Evolutionary conservation across 805 yeast genomes (phyloP), one percentile per base, ranked within the genome.

Genomic region (Ogataea populi-albae): DNA sequence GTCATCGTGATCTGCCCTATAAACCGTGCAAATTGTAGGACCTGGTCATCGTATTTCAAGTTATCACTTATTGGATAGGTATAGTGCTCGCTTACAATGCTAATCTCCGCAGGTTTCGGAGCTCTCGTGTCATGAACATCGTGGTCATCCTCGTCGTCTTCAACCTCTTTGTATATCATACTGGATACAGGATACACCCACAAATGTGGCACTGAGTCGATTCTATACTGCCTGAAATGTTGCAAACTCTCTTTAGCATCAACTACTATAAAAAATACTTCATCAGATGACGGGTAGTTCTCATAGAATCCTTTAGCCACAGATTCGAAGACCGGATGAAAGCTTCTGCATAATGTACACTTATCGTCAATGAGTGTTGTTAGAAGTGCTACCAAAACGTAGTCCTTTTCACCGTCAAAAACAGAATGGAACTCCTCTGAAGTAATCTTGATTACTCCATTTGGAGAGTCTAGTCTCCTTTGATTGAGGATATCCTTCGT

Each of bases 201-300:
- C n/a, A 81, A 46, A 40, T 76, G 79, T 1, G 94, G 93, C 3
- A 81, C 75, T 2, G 75, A 62, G 3, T 58, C 58, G 37, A 83
- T 50, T 3, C 61, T 55, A 34, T 79, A 47, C 7, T 60, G 55
- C 17, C 60, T 52, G 40, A 75, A 71, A 17, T 71, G 49, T 3
- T 55, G 49, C 8, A 59, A 40, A 46, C 79, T 79, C 2, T 62
- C 53, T 3, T 52, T 45, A 33, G 77, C 69, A 40, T 82, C 89
- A 9, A 75, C 71, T 26, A 65, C 59, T 23, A 68, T 62, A 52
- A 80, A 71, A 50, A 67, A 65, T 10, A 76, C 57, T 21, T 62
- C 55, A 41, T 64, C 48, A 17, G 66, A 52, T 4, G 57, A 54
- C 1, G 72, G 66, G 41, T 73, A 64, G 40, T 78, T 74, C 5